Evolutionary conservation across 2,329 filamentous ascomycete species (phyloP).

Genomic region (Paraphoma sp.): DNA sequence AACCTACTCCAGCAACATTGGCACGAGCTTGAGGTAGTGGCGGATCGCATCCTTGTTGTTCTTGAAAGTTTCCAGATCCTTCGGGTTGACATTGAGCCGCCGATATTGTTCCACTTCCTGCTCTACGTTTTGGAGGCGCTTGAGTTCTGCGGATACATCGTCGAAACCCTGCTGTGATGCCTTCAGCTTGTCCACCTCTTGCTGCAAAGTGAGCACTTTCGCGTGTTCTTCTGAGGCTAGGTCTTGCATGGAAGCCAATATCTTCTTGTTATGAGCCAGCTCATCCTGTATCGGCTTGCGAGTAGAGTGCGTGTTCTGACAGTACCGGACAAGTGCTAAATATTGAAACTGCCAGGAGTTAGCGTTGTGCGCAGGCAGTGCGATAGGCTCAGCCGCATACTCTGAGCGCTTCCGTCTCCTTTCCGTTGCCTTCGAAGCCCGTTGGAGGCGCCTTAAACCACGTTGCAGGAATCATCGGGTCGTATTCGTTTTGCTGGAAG

Average conservation of each 20-base stretch:
- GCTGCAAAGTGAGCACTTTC: slow-evolving; percentile 33
- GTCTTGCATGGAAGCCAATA: slow-evolving; percentile 35
- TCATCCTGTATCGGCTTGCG: slow-evolving; percentile 23
- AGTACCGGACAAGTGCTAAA: slow-evolving; percentile 35
- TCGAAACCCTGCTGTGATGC: slow-evolving; percentile 13
- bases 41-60: slow-evolving; percentile 30
- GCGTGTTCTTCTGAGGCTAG: slow-evolving; percentile 45
- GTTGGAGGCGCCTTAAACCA: slow-evolving; percentile 56
- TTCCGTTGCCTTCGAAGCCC: slow-evolving; percentile 44
- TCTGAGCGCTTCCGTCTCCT: slow-evolving; percentile 52
- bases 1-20: slow-evolving; percentile 35
- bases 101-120: slow-evolving; percentile 25
- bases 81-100: slow-evolving; percentile 19
- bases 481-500: slow-evolving; percentile 50
- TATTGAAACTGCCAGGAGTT: slow-evolving; percentile 56
- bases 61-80: slow-evolving; percentile 27
- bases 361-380: slow-evolving; percentile 4
- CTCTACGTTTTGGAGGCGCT: slow-evolving; percentile 25
- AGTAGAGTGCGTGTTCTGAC: slow-evolving; percentile 26
- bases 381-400: slow-evolving; percentile 32
- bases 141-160: slow-evolving; percentile 17
- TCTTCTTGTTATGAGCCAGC: slow-evolving; percentile 25
- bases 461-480: slow-evolving; percentile 50
- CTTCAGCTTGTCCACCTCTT: slow-evolving; percentile 26
- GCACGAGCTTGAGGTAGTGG: slow-evolving; percentile 37